phyloP scores from a whole-genome alignment of 2,329 filamentous ascomycete genomes.

The Cyclaneusma minus region DNA sequence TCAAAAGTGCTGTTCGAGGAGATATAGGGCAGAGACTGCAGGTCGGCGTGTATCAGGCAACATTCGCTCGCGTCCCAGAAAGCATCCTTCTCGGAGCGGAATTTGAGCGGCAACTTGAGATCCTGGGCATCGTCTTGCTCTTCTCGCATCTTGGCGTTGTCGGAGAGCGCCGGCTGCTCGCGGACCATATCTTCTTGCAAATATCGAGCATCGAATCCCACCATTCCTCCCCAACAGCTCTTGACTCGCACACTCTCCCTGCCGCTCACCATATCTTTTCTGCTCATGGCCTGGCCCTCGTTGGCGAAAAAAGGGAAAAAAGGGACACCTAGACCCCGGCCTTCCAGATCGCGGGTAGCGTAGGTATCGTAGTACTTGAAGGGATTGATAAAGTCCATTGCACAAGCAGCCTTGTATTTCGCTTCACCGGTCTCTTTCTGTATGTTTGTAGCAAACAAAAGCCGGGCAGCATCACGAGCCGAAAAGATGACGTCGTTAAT shows the following conservation, averaged over 20 bases:
- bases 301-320: constrained; percentile 53
- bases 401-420: constrained; percentile 53
- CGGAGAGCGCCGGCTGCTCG: not conserved
- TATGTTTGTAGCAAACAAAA: constrained; percentile 46
- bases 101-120: constrained; percentile 28
- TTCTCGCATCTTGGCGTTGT: constrained; percentile 1
- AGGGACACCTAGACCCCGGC: constrained; percentile 44
- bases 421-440: constrained; percentile 30
- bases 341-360: constrained; percentile 51
- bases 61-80: constrained; percentile 52
- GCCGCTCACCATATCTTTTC: constrained; percentile 45
- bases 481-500: constrained; percentile 49
- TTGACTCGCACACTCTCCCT: constrained; percentile 51
- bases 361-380: constrained; percentile 62
- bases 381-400: constrained; percentile 52
- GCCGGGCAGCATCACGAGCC: constrained; percentile 33
- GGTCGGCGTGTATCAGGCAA: constrained; percentile 38
- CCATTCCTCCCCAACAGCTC: constrained; percentile 69
- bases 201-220: constrained; percentile 44
- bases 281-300: constrained; percentile 34
- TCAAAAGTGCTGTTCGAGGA: constrained; percentile 4
- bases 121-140: constrained; percentile 12
- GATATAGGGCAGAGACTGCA: constrained; percentile 16
- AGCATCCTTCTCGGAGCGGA: constrained; percentile 40
- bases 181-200: constrained; percentile 28